Evolutionary conservation across 225 moss, liverwort and hornwort genomes (phyloP), one percentile per base, ranked within the genome.

Genomic region (Bryoerythrophyllum caledonicum): DNA sequence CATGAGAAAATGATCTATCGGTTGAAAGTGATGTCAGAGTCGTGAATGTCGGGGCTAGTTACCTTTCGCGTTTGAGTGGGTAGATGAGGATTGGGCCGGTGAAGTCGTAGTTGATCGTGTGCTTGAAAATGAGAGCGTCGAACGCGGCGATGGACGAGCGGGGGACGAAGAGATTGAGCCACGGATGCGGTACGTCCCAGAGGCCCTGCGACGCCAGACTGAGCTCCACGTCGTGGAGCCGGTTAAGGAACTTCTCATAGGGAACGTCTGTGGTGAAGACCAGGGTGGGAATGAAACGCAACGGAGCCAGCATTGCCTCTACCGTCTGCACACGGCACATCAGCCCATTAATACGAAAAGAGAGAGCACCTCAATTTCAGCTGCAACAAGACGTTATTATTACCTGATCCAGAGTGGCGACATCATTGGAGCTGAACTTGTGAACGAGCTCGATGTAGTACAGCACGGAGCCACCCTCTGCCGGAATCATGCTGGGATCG

Each of bases 141-240:
- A 95, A 91, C 4, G 74, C 40, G 8, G 59, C 67, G 56, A 95
- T 85, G 71, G 89, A 85, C 40, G 89, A 91, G 55, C 70, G 83
- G 0, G 95, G 95, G 4, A 95, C 88, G 23, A 95, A 86, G 2
- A 95, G 55, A 57, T 93, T 80, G 40, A 95, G 78, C 95, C 95
- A 95, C 10, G 95, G 93, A 67, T 95, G 95, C 1, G 86, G 91
- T 41, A 95, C 86, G 12, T 89, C 86, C 95, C 95, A 95, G 37
- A 80, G 21, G 2, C 91, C 91, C 21, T 78, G 66, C 13, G 91
- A 82, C 15, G 73, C 66, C 10, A 95, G 62, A 5, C 73, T 27
- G 17, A 88, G 73, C 73, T 95, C 93, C 21, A 85, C 81, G 24
- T 67, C 80, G 70, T 90, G 78, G 2, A 95, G 81, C 16, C 95